These are phyloP conservation scores for Coelastrella sp. DNA, from an alignment of 139 green algal genomes.

Conservation along the genomic window DNA sequence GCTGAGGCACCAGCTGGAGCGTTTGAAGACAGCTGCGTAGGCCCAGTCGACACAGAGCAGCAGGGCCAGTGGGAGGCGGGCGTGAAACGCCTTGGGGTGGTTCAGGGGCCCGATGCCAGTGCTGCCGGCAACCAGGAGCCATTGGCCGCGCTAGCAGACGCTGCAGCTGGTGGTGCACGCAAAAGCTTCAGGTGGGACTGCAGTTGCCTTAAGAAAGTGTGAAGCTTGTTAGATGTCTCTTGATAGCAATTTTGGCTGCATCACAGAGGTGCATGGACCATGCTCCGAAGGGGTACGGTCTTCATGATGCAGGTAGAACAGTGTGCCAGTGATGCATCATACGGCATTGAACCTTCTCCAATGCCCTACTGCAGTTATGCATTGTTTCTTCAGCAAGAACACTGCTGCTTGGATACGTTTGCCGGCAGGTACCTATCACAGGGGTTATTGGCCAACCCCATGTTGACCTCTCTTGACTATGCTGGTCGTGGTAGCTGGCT, in stretches of 20 bases:
- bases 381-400: too few relatives aligned
- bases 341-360: too few relatives aligned
- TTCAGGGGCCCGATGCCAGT: neutral
- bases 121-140: neutral
- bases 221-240: too few relatives aligned
- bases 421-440: slow-evolving; percentile 22
- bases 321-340: too few relatives aligned
- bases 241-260: too few relatives aligned
- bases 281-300: too few relatives aligned
- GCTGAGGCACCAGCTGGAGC: slow-evolving; percentile 7
- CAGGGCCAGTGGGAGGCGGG: neutral
- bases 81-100: too few relatives aligned
- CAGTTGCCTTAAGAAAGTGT: neutral
- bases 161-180: neutral
- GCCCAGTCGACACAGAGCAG: neutral
- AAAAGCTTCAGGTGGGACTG: slow-evolving; percentile 33
- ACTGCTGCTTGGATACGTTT: too few relatives aligned
- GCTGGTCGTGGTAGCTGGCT: slow-evolving; percentile 26
- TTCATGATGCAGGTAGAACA: too few relatives aligned
- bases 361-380: too few relatives aligned
- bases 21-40: neutral
- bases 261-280: too few relatives aligned
- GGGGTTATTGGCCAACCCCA: slow-evolving; percentile 8
- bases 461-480: slow-evolving; percentile 22
- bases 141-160: neutral